Conservation (phyloP, 148 eudicot species). For the Bassia scoparia region DNA sequence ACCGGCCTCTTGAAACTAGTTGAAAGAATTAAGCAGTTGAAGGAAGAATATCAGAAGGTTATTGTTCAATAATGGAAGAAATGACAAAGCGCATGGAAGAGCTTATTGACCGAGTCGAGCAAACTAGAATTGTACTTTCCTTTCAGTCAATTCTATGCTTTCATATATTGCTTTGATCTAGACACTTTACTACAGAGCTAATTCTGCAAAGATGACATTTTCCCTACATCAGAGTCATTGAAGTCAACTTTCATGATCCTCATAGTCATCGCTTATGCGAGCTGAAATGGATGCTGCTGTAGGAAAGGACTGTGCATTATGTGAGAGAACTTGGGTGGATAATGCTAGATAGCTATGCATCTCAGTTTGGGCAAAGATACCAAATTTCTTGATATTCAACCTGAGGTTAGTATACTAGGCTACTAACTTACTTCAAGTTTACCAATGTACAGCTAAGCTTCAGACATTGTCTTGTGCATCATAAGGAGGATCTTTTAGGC, state of each 20-base stretch:
- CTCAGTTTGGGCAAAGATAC: constrained; percentile 99
- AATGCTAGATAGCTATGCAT: constrained; percentile 84
- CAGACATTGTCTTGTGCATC: too few species aligned
- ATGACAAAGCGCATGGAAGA: constrained; percentile 91
- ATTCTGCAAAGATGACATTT: constrained; percentile 8
- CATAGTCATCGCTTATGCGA: constrained; percentile 99
- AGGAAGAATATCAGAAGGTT: constrained; percentile 88
- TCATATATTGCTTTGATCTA: background rate
- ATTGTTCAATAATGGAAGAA: constrained; percentile 99
- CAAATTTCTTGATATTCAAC: constrained; percentile 88
- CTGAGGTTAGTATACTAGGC: constrained; percentile 54
- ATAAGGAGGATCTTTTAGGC: too few species aligned
- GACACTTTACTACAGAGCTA: background rate
- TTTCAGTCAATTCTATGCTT: background rate
- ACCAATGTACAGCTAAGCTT: too few species aligned
- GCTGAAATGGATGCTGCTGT: constrained; percentile 97
- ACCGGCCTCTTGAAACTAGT: constrained; percentile 94
- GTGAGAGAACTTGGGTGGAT: constrained; percentile 94
- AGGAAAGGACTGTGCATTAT: constrained; percentile 83
- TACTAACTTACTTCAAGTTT: too few species aligned
- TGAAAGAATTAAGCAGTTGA: constrained; percentile 82
- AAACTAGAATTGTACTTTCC: constrained; percentile 81
- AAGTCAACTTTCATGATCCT: constrained; percentile 95
- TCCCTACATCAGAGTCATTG: constrained; percentile 68
- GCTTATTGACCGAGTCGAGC: constrained; percentile 88